Base-by-base conservation (phyloP, 75 land plant genomes). In the Picea glauca region DNA sequence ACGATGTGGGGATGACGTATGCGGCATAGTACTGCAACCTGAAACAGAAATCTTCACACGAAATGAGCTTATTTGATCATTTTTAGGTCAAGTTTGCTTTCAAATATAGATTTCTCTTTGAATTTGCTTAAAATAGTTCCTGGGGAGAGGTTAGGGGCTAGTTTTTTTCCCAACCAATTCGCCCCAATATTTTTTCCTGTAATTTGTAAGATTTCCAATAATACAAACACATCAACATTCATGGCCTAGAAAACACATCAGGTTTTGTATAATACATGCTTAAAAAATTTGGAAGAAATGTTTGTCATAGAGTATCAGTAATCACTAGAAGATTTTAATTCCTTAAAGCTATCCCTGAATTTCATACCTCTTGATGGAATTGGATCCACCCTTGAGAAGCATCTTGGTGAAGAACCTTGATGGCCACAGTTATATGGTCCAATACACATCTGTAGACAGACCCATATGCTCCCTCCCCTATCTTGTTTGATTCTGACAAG, bases 281-380 rank as follows among this genome's bases (percentile, higher is more conserved):
- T 50, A 50, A 11, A 50, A 50, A 8, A 50, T 50, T 9, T 50
- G 56, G 56, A 50, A 50, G 56, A 12, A 50, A 12, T 50, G 56
- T 50, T 50, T 50, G 11, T 50, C 12, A 9, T 11, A 50, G 56
- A 50, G 56, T 50, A 50, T 50, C 1, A 50, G 56, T 62, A 20
- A 23, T 62, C 5, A 62, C 62, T 17, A 61, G 3, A 61, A 18
- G 0, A 17, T 18, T 60, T 17, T 60, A 15, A 60, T n/a, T 60
- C 21, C 62, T 4, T 60, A 60, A 72, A 57, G 26, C 81, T 75
- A 60, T 18, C 21, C 17, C 4, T 60, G 62, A 60, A 9, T 31
- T 58, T 13, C 57, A 23, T 79, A 96, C 98, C 92, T 96, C 98
- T 78, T 81, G 88, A 9, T 85, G 62, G 78, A 91, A 96, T 58